Conservation (phyloP, 768 basidiomycete species). For the Suillus clintonianus region DNA sequence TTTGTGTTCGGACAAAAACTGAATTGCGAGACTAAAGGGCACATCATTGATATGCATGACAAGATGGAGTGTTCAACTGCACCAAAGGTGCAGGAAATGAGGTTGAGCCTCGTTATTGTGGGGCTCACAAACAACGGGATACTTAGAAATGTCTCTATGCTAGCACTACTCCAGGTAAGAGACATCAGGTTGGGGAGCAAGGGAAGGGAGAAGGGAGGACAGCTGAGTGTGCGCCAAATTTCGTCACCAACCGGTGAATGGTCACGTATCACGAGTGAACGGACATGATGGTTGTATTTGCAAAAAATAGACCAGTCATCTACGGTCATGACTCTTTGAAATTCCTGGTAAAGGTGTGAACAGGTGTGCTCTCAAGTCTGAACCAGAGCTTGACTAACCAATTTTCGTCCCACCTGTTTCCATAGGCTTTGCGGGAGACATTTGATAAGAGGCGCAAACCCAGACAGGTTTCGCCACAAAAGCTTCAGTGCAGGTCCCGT, state of each 20-base stretch:
- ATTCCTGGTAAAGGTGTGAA: background rate
- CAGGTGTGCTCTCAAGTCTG: background rate
- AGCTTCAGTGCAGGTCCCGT: slow-evolving; percentile 5
- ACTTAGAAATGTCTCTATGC: background rate
- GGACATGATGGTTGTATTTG: slow-evolving; percentile 27
- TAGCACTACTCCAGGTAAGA: background rate
- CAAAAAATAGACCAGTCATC: slow-evolving; percentile 31
- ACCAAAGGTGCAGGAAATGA: background rate
- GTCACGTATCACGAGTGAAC: background rate
- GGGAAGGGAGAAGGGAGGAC: background rate
- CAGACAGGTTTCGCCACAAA: slow-evolving; percentile 6
- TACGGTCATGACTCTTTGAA: background rate
- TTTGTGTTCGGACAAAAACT: accelerated
- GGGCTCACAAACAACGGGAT: background rate
- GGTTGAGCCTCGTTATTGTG: background rate
- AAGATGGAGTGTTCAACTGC: background rate
- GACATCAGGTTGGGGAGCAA: background rate
- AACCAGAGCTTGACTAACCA: background rate
- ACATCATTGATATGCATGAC: background rate
- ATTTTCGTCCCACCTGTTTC: background rate
- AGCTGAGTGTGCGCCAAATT: background rate
- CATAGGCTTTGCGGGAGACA: slow-evolving; percentile 1
- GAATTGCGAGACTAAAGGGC: background rate
- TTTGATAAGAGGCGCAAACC: slow-evolving; percentile 4
- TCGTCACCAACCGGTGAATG: background rate